phyloP scores from a whole-genome alignment of 176 grass and related monocot species.

The Coix lacrymajobi region DNA sequence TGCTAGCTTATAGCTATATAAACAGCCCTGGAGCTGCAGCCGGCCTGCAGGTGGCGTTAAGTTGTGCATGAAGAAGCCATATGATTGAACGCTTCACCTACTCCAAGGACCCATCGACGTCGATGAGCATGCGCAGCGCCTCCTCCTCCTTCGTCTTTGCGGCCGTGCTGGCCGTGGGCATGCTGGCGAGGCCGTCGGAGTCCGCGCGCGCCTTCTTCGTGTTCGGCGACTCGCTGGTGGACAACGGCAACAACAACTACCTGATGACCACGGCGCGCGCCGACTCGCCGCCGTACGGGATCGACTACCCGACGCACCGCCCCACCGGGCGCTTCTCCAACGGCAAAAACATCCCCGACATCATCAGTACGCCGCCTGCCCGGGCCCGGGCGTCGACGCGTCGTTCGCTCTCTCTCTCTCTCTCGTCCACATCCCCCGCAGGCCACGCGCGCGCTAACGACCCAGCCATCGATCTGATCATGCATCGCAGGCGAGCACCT shows the following conservation, averaged over 20 bases:
- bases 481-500: constrained; percentile 68
- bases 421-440: too few species aligned
- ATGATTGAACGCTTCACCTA: neutral
- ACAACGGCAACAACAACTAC: constrained; percentile 98
- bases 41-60: neutral
- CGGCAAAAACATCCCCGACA: constrained; percentile 86
- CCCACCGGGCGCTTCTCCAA: constrained; percentile 90
- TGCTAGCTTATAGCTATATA: neutral
- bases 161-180: neutral
- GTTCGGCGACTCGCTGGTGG: constrained; percentile 95
- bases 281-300: constrained; percentile 78
- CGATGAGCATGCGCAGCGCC: neutral
- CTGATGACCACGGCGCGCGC: constrained; percentile 71
- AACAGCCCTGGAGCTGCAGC: neutral
- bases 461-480: neutral
- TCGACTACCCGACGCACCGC: constrained; percentile 67
- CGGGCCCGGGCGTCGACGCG: too few species aligned
- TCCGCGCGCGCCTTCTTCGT: constrained; percentile 81
- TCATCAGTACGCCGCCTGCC: constrained; percentile 86
- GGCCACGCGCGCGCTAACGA: neutral
- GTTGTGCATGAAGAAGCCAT: neutral
- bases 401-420: too few species aligned
- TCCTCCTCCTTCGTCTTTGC: neutral
- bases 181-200: constrained; percentile 12
- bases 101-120: neutral